phyloP scores from a whole-genome alignment of 805 yeast species.

The Sporopachydermia lactativora region DNA sequence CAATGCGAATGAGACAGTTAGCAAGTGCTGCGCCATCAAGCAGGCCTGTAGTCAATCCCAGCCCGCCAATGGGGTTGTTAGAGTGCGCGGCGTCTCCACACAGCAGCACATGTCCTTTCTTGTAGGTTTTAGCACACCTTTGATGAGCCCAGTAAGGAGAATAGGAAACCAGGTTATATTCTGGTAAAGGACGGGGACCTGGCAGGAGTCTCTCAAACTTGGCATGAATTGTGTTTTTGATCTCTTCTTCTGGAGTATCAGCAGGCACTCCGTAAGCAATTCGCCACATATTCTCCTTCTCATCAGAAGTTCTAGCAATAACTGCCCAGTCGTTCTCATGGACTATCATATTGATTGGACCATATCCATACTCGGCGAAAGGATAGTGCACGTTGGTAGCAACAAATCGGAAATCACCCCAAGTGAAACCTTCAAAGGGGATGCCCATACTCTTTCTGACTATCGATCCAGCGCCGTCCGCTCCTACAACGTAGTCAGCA shows the following conservation, averaged over 20 bases:
- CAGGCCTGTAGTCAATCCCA: slow-evolving; percentile 2
- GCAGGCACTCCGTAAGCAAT: not conserved
- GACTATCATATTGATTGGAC: not conserved
- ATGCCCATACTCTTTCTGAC: slow-evolving; percentile 19
- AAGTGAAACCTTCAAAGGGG: slow-evolving; percentile 17
- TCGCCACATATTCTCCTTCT: not conserved
- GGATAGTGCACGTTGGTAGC: not conserved
- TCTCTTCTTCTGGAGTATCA: not conserved
- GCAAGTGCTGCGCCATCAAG: not conserved
- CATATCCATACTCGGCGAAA: slow-evolving; percentile 1
- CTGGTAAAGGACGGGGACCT: not conserved
- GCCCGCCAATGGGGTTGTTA: not conserved
- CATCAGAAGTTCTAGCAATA: not conserved
- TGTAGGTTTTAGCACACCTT: not conserved
- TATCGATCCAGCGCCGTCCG: slow-evolving; percentile 22
- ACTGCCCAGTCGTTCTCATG: slow-evolving; percentile 1
- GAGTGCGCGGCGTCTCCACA: slow-evolving; percentile 1
- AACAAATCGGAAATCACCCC: slow-evolving; percentile 1
- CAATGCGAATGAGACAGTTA: not conserved
- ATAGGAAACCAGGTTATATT: not conserved
- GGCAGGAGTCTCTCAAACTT: not conserved
- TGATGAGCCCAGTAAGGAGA: not conserved
- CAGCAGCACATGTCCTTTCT: not conserved
- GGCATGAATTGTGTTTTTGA: not conserved
- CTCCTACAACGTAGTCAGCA: slow-evolving; percentile 21